phyloP scores from a whole-genome alignment of 208 protist species.

The Leishmania aethiopica region DNA sequence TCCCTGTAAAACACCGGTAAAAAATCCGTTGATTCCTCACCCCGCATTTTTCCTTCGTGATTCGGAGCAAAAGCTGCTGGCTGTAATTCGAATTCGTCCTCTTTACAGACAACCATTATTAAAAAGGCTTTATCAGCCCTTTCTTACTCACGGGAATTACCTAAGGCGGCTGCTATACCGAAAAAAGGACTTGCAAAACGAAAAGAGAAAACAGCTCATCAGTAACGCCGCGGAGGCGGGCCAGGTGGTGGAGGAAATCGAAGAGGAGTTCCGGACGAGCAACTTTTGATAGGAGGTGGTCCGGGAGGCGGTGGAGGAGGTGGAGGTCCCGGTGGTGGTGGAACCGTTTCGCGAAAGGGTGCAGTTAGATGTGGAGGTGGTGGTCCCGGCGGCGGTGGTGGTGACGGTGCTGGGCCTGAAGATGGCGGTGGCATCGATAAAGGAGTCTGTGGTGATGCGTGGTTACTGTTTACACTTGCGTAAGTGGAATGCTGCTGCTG shows the following conservation, averaged over 20 bases:
- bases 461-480: background rate
- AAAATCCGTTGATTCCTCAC: background rate
- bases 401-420: conserved; percentile 15
- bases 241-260: conserved; percentile 16
- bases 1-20: background rate
- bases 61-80: background rate
- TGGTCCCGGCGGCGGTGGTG: conserved; percentile 22
- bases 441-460: background rate
- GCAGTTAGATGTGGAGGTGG: conserved; percentile 1
- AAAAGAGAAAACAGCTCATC: background rate
- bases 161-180: background rate
- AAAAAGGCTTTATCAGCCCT: background rate
- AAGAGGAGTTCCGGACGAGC: conserved; percentile 11
- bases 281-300: conserved; percentile 3
- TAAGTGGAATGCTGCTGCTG: background rate
- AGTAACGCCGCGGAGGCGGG: conserved; percentile 15
- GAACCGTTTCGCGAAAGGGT: background rate
- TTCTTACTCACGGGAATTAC: background rate
- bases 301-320: conserved; percentile 25
- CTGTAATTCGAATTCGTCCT: background rate
- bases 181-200: background rate
- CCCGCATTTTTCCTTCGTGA: background rate
- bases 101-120: background rate
- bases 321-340: background rate
- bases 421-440: background rate